phyloP scores from a whole-genome alignment of 768 basidiomycete species.

The Sarcodon aspratus region DNA sequence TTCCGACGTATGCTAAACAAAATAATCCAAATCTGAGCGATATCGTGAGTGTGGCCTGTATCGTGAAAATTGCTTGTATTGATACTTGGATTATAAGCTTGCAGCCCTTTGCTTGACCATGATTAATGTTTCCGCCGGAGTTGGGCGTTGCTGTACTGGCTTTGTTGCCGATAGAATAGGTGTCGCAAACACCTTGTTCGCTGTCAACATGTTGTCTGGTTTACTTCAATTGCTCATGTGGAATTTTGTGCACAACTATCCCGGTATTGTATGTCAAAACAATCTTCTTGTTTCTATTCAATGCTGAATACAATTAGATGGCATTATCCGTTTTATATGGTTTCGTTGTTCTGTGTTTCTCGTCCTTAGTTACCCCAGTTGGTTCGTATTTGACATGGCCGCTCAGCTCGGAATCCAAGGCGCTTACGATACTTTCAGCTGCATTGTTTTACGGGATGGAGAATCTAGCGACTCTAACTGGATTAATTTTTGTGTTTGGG shows the following conservation, averaged over 20 bases:
- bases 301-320: constrained; percentile 6
- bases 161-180: constrained; percentile 10
- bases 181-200: constrained; percentile 10
- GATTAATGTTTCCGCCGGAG: constrained; percentile 10
- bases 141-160: constrained; percentile 10
- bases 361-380: constrained; percentile 21
- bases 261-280: constrained; percentile 10
- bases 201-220: constrained; percentile 9
- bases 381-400: constrained; percentile 17
- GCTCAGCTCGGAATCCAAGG: too few species aligned
- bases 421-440: too few species aligned
- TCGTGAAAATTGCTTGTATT: neutral
- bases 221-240: constrained; percentile 12
- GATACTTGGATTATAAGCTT: constrained; percentile 1
- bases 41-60: constrained; percentile 2
- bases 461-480: constrained; percentile 7
- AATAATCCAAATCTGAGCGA: constrained; percentile 5
- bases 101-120: constrained; percentile 7
- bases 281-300: neutral
- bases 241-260: constrained; percentile 10
- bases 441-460: constrained; percentile 7
- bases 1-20: constrained; percentile 7
- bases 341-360: constrained; percentile 22
- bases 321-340: constrained; percentile 21
- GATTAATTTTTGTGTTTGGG: too few species aligned